Evolutionary conservation across 495 filamentous ascomycete species (phyloP), one percentile per base, ranked within the genome.

Genomic region (Annulohypoxylon moriforme): DNA sequence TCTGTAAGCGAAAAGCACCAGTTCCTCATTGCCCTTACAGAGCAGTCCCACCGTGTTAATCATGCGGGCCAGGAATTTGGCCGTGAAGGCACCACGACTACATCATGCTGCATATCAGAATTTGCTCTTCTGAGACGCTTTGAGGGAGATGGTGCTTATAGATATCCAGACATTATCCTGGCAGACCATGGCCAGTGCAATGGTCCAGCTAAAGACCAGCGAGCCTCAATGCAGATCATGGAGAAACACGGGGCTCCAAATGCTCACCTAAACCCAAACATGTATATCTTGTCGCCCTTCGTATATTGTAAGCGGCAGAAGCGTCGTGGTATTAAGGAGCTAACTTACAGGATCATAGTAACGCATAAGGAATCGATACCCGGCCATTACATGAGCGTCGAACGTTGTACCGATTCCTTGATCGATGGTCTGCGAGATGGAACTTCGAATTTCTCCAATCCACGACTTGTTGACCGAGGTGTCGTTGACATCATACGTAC

Each of bases 1-100:
- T 3, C 68, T 65, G 25, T 74, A 76, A 24, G 67, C 74, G 38
- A 76, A 76, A 16, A 64, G 55, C 10, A 78, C 61, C 74, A 83
- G 74, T 40, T 85, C 81, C 55, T 85, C 83, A 58, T 85, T 85
- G 42, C 83, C 82, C 44, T 78, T 80, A 25, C 79, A 82, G 6
- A 85, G 78, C 13, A 86, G 70, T 3, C 84, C 84, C 10, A 82
- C 77, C 11, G 75, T 76, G 27, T 80, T 76, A 40, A 86, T 74
- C 79, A 86, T 81, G 29, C 82, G 78, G 22, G 84, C 82, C 10
- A 86, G 78, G 62, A 85, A 83, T 9, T 81, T 82, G 1, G 83
- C 84, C 1, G 84, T 85, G 69, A 82, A 85, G 11, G 84, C 84
- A 16, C 84, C 84, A 29, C 84, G 81, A 1, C 79, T 44, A n/a